Conservation (phyloP, 2,329 filamentous ascomycete species). For the Xylariaceae sp. region DNA sequence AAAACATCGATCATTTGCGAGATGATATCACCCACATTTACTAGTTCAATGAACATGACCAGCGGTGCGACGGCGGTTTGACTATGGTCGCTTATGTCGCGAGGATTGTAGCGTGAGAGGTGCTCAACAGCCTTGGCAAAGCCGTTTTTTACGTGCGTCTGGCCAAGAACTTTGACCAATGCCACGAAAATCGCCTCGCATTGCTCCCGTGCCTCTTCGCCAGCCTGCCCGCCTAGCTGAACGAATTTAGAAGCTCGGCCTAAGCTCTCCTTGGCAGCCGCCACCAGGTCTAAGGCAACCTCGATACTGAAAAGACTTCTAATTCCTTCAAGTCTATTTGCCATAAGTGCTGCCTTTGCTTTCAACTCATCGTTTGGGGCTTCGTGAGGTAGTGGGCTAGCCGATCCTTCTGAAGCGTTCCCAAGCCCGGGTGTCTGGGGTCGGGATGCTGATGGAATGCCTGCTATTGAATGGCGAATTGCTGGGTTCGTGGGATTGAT, state of each 20-base stretch:
- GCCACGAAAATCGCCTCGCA: constrained; percentile 85
- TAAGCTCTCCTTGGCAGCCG: constrained; percentile 80
- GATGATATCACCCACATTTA: constrained; percentile 96
- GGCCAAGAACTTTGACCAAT: constrained; percentile 78
- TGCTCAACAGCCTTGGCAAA: constrained; percentile 92
- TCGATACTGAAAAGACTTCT: constrained; percentile 95
- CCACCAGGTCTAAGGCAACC: constrained; percentile 83
- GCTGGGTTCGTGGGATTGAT: constrained; percentile 31
- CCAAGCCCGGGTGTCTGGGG: constrained; percentile 47
- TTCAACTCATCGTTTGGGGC: constrained; percentile 87
- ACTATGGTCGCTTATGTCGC: constrained; percentile 69
- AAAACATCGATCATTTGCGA: constrained; percentile 99
- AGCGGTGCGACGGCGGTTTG: constrained; percentile 78
- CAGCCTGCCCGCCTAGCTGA: constrained; percentile 70
- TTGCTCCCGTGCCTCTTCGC: constrained; percentile 79
- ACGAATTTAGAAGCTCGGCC: constrained; percentile 84
- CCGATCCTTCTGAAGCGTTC: constrained; percentile 37
- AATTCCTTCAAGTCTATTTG: constrained; percentile 88
- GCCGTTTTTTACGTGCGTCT: constrained; percentile 82
- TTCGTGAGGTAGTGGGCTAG: constrained; percentile 51
- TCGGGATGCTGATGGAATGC: constrained; percentile 41
- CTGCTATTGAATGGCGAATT: constrained; percentile 28
- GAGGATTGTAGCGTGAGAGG: constrained; percentile 84
- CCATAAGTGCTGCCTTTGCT: constrained; percentile 97
- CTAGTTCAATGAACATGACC: constrained; percentile 92